Evolutionary conservation across 2,329 filamentous ascomycete species (phyloP).

Genomic region (Penicillium psychrosexuale): DNA sequence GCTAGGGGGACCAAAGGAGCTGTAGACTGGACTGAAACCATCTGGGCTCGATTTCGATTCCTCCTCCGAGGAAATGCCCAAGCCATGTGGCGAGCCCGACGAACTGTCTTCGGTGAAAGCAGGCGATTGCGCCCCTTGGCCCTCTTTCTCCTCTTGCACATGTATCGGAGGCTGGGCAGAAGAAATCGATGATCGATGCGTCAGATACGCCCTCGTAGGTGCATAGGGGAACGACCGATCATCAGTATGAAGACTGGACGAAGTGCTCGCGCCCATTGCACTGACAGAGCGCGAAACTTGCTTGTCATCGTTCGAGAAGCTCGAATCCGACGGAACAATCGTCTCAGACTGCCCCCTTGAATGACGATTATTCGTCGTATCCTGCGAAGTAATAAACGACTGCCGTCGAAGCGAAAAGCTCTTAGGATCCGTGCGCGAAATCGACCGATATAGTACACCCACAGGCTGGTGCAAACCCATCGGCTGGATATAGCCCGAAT

Average conservation of each 20-base stretch:
- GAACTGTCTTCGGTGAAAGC: constrained; percentile 16
- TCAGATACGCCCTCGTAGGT: constrained; percentile 31
- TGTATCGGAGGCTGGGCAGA: constrained; percentile 32
- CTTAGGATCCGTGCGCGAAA: constrained; percentile 39
- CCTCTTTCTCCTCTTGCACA: constrained; percentile 7
- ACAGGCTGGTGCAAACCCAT: constrained; percentile 36
- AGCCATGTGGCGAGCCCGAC: constrained; percentile 23
- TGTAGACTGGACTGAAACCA: constrained; percentile 37
- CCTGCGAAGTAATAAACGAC: constrained; percentile 36
- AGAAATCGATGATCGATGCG: constrained; percentile 38
- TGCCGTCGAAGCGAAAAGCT: constrained; percentile 48
- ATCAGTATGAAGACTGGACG: constrained; percentile 30
- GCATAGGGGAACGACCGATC: constrained; percentile 36
- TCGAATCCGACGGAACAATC: constrained; percentile 46
- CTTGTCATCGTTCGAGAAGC: constrained; percentile 33
- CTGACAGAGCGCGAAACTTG: constrained; percentile 61
- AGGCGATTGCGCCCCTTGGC: constrained; percentile 5
- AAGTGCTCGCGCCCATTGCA: constrained; percentile 46
- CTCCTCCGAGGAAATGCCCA: constrained; percentile 30
- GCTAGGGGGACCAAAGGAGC: constrained; percentile 49
- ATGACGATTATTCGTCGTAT: constrained; percentile 49
- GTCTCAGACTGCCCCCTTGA: constrained; percentile 62
- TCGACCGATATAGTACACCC: constrained; percentile 43
- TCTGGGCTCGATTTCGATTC: constrained; percentile 30
- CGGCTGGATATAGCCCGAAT: constrained; percentile 22